Conservation (phyloP, 139 green algal genomes). For the Tetradesmus obliquus region DNA sequence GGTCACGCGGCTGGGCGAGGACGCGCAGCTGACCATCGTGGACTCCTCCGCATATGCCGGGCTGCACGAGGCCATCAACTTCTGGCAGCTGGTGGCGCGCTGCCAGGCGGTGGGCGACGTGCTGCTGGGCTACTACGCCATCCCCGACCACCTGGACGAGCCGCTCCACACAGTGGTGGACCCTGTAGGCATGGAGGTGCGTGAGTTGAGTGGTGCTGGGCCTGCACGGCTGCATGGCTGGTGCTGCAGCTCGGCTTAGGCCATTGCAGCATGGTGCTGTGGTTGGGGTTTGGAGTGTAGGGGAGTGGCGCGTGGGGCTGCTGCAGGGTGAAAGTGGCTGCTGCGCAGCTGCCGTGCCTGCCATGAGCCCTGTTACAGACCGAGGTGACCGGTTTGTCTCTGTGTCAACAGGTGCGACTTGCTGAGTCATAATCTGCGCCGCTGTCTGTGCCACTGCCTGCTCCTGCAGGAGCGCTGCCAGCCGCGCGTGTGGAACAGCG, state of each 20-base stretch:
- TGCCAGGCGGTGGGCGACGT: conserved; percentile 44
- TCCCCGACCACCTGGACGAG: conserved; percentile 48
- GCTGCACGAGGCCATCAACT: conserved; percentile 61
- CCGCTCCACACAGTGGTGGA: conserved; percentile 58
- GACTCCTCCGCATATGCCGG: conserved; percentile 19
- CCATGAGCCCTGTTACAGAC: not conserved
- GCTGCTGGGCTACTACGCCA: conserved; percentile 65
- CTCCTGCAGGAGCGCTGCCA: conserved; percentile 31
- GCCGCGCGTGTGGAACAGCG: conserved; percentile 36
- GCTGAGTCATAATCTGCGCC: not conserved
- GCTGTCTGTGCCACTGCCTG: not conserved
- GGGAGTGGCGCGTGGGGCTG: too few species aligned
- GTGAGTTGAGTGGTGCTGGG: not conserved
- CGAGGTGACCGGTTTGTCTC: too few species aligned
- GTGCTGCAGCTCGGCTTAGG: too few species aligned
- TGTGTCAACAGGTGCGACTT: not conserved
- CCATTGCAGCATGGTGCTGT: too few species aligned
- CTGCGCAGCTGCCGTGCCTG: too few species aligned
- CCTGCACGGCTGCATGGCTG: too few species aligned
- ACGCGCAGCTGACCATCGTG: conserved; percentile 42
- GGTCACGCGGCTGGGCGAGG: conserved; percentile 45
- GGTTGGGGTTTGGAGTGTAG: not conserved
- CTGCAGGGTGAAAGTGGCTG: too few species aligned
- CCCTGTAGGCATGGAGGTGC: conserved; percentile 41
- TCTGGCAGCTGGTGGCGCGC: conserved; percentile 58